Base-by-base conservation (phyloP, 495 filamentous ascomycete species). In the Sabuloglossum arenarium region DNA sequence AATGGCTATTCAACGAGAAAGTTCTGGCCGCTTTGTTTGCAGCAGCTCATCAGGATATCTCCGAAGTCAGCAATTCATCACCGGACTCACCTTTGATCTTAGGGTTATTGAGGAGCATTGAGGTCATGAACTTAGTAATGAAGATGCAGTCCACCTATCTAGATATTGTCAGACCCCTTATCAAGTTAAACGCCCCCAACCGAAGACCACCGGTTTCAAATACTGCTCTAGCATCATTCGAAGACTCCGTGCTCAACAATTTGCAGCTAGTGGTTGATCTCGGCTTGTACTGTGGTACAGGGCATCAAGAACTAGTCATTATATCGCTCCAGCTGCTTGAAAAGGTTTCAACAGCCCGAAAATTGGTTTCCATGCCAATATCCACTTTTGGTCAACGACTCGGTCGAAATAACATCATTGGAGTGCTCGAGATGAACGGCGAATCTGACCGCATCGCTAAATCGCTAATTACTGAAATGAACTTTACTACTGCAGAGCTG, bases 1-100 rank as follows among this genome's bases (percentile, higher is more conserved):
- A 97, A 65, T 97, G 93, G 86, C 75, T 97, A 66, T 95, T 94
- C 64, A 94, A 94, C 61, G 86, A 91, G 60, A 86, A 85, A 59
- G 86, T 94, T 25, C 75, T 94, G 55, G 75, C 75, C 59, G 78
- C 80, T 23, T 67, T 99, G 14, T 88, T 95, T 63, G 73, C 79
- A 53, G 78, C 80, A 12, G 78, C 88, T 37, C 79, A 86, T 55
- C 79, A 89, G 63, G 76, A 91, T 61, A 65, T 82, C 21, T 66
- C 69, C 10, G 78, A 82, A 53, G 72, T 97, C 45, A 72, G 79
- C 50, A 76, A 73, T 50, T 75, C 85, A 11, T 67, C 78, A 8
- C 71, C 78, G 8, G 80, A 85, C 53, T 93, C 86, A 6, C 82
- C 87, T 5, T 68, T 88, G 43, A 77, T 94, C 12, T 68, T 84